These are phyloP conservation scores for Malus domestica DNA, from an alignment of 306 rosid species.

Conservation along the genomic window DNA sequence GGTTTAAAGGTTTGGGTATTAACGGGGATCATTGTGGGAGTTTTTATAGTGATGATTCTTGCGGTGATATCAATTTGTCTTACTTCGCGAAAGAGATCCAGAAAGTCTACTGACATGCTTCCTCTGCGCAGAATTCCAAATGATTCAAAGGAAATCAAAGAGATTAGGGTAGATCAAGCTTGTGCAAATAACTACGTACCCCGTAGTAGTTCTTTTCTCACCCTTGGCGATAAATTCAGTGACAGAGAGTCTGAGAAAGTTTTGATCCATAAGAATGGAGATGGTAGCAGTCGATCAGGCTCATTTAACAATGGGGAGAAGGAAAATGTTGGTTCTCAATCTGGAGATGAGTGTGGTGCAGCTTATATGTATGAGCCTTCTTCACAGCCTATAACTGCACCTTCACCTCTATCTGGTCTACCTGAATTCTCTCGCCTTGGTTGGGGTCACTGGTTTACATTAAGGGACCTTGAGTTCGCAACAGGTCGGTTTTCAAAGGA, in stretches of 20 bases:
- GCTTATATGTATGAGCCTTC: conserved; percentile 37
- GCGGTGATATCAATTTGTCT: conserved; percentile 69
- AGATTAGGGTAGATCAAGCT: conserved; percentile 69
- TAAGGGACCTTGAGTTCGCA: conserved; percentile 86
- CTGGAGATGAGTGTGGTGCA: conserved; percentile 54
- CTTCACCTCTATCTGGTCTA: conserved; percentile 75
- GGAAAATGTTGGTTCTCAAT: conserved; percentile 53
- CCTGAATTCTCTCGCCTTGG: conserved; percentile 94
- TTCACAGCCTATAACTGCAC: conserved; percentile 41
- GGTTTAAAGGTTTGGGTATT: conserved; percentile 76
- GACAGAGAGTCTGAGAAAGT: conserved; percentile 66
- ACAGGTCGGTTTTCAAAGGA: conserved; percentile 73
- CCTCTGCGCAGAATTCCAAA: conserved; percentile 47
- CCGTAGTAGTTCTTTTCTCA: conserved; percentile 32
- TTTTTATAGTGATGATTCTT: conserved; percentile 64
- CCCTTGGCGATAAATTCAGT: conserved; percentile 47
- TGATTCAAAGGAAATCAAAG: conserved; percentile 83
- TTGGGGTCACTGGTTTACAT: conserved; percentile 98
- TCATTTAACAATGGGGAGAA: conserved; percentile 55
- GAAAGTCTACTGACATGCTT: conserved; percentile 54
- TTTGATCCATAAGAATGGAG: conserved; percentile 57
- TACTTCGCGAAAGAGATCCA: conserved; percentile 62
- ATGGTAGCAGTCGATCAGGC: conserved; percentile 64
- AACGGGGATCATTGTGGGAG: conserved; percentile 61
- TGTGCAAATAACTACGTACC: conserved; percentile 39